phyloP scores from a whole-genome alignment of 352 stramenopile genomes.

The Phytophthora sojae region DNA sequence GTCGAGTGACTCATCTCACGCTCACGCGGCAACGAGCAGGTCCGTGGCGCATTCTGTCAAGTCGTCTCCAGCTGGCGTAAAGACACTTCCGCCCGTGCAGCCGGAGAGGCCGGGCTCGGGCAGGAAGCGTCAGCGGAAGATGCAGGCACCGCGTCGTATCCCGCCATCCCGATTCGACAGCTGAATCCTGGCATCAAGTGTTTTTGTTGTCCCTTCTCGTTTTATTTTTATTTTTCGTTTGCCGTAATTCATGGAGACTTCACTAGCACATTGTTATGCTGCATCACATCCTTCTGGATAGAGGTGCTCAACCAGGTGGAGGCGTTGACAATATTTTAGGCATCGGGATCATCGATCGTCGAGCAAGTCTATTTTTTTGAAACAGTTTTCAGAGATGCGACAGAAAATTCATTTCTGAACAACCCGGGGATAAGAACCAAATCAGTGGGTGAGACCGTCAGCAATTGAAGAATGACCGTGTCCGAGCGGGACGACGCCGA shows the following conservation, averaged over 20 bases:
- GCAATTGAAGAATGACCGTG: slow-evolving; percentile 21
- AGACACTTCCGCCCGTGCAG: neutral
- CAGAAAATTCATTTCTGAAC: slow-evolving; percentile 26
- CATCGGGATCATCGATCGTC: neutral
- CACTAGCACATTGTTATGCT: neutral
- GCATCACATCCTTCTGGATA: neutral
- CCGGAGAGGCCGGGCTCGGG: slow-evolving; percentile 28
- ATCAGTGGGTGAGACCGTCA: slow-evolving; percentile 19
- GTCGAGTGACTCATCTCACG: neutral
- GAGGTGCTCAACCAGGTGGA: neutral
- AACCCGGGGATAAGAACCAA: slow-evolving; percentile 19
- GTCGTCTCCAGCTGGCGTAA: slow-evolving; percentile 1
- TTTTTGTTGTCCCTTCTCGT: neutral
- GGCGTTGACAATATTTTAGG: neutral
- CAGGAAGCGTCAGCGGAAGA: slow-evolving; percentile 70
- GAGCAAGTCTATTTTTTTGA: slow-evolving; percentile 7
- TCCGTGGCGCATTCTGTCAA: neutral
- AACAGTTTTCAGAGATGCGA: slow-evolving; percentile 18
- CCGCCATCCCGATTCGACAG: slow-evolving; percentile 38
- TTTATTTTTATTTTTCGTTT: slow-evolving; percentile 4
- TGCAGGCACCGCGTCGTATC: slow-evolving; percentile 54
- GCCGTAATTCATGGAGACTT: neutral
- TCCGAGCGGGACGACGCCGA: slow-evolving; percentile 10
- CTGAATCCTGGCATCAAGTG: slow-evolving; percentile 5
- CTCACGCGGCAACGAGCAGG: neutral